phyloP scores from a whole-genome alignment of 495 filamentous ascomycete species.

The Penicillium verhagenii region DNA sequence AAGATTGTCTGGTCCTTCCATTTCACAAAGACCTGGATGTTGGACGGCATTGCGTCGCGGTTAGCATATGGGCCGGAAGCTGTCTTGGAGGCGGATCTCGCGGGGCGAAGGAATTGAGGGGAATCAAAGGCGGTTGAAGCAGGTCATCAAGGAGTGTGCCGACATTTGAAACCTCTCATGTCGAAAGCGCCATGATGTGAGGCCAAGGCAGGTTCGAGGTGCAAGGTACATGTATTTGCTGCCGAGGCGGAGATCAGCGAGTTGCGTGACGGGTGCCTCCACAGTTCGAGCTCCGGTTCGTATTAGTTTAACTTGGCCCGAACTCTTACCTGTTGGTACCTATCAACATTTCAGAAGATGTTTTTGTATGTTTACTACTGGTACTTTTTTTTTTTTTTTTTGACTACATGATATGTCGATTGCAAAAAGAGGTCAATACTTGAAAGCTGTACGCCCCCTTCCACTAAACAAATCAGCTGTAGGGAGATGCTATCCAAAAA shows the following conservation, averaged over 20 bases:
- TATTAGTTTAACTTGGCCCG: not conserved
- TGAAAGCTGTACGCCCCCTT: too few species aligned
- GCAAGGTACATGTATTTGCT: conserved; percentile 8
- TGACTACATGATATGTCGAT: too few species aligned
- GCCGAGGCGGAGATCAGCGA: conserved; percentile 16
- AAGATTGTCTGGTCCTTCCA: conserved; percentile 92
- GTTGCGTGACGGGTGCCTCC: conserved; percentile 15
- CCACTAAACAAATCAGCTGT: too few species aligned
- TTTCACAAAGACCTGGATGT: conserved; percentile 92
- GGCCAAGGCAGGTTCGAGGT: conserved; percentile 6
- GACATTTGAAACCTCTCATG: conserved; percentile 31
- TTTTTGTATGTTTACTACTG: too few species aligned
- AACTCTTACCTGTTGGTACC: not conserved
- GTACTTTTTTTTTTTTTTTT: too few species aligned
- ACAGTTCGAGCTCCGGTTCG: conserved; percentile 8
- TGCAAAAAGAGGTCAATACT: too few species aligned
- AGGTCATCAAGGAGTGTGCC: conserved; percentile 12
- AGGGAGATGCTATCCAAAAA: too few species aligned
- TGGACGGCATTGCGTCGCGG: conserved; percentile 48
- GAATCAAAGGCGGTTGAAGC: conserved; percentile 4
- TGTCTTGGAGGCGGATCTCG: not conserved
- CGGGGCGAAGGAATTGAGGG: conserved; percentile 14
- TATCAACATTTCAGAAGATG: too few species aligned
- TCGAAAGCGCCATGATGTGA: conserved; percentile 19
- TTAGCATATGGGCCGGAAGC: conserved; percentile 36